Conservation (phyloP, 2,329 filamentous ascomycete species). For the Colletotrichum abscissum region DNA sequence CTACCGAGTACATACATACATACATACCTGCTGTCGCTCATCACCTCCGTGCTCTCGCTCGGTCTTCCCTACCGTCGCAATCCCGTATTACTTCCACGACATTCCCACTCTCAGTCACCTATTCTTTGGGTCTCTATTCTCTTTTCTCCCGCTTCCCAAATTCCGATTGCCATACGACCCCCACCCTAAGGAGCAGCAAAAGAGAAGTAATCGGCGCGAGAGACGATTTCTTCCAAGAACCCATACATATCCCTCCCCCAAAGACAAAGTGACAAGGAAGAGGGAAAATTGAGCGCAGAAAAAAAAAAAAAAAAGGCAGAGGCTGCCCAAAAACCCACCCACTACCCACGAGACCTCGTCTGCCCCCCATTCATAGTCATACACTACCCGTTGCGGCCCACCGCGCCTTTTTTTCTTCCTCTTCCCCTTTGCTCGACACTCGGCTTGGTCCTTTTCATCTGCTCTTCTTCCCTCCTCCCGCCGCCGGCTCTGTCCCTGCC, state of each 20-base stretch:
- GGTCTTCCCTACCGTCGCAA: conserved; percentile 18
- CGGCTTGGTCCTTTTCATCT: conserved; percentile 32
- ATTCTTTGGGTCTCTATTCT: conserved; percentile 30
- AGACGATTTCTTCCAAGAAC: not conserved
- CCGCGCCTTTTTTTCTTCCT: conserved; percentile 20
- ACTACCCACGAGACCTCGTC: conserved; percentile 29
- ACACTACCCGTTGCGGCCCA: conserved; percentile 23
- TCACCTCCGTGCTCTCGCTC: not conserved
- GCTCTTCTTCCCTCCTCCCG: conserved; percentile 32
- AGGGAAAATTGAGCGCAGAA: not conserved
- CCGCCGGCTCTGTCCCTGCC: conserved; percentile 36
- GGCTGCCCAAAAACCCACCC: conserved; percentile 39
- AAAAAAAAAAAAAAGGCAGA: conserved; percentile 7
- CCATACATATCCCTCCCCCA: no score
- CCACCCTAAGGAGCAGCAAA: conserved; percentile 25
- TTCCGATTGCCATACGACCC: conserved; percentile 32
- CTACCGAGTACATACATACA: not conserved
- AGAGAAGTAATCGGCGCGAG: conserved; percentile 13
- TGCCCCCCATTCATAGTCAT: not conserved
- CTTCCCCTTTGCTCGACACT: conserved; percentile 18
- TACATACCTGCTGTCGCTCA: no score
- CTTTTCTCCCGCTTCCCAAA: conserved; percentile 31
- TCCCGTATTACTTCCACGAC: conserved; percentile 35
- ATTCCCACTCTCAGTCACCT: conserved; percentile 29
- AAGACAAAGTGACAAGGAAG: conserved; percentile 4